Evolutionary conservation across 108 stramenopile species (phyloP).

Genomic region (Pseudonitzschia multiseries): DNA sequence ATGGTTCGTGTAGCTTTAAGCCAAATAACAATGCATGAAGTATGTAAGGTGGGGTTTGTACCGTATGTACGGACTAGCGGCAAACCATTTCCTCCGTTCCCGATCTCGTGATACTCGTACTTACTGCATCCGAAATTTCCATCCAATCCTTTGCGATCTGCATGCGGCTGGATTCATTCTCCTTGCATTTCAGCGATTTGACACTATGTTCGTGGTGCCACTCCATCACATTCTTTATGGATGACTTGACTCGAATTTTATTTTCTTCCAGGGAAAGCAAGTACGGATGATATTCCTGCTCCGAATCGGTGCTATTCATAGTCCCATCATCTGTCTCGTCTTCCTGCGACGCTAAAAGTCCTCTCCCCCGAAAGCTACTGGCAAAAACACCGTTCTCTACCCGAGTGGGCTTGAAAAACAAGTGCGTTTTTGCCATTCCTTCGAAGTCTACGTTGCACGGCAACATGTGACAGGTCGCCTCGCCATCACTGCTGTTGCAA

Average conservation of each 20-base stretch:
- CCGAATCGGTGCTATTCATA: not conserved
- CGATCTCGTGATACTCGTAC: not conserved
- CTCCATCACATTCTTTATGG: constrained; percentile 23
- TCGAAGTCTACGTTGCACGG: constrained; percentile 32
- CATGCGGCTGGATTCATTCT: constrained; percentile 6
- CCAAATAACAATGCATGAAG: not conserved
- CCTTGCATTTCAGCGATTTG: constrained; percentile 13
- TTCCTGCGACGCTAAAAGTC: constrained; percentile 10
- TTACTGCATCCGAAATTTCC: not conserved
- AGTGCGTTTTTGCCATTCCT: constrained; percentile 28
- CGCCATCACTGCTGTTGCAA: not conserved
- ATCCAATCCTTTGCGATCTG: constrained; percentile 22
- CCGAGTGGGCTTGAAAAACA: constrained; percentile 23
- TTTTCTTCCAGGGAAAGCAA: constrained; percentile 18
- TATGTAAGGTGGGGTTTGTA: no score
- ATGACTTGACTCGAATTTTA: constrained; percentile 6
- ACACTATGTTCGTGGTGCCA: constrained; percentile 35
- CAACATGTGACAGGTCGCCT: constrained; percentile 28
- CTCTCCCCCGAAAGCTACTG: constrained; percentile 30
- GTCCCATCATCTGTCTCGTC: not conserved
- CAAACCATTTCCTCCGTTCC: not conserved
- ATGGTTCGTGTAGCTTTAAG: not conserved
- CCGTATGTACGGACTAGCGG: no score
- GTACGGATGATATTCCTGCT: not conserved
- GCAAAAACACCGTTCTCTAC: constrained; percentile 18